Base-by-base conservation (phyloP, 2,329 filamentous ascomycete genomes). In the Trichoderma citrinoviride region DNA sequence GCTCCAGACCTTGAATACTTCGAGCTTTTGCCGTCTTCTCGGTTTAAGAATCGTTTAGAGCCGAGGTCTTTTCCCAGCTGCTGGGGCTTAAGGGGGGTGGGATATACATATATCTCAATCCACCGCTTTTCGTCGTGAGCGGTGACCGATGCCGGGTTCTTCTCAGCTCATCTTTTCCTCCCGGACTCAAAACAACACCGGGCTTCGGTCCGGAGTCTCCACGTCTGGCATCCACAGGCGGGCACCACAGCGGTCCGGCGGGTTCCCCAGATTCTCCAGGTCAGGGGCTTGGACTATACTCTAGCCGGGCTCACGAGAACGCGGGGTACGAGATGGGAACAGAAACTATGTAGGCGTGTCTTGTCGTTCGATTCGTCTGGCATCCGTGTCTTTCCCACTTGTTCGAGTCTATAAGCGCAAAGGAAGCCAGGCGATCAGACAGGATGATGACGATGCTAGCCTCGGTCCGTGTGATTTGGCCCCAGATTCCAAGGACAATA, bases 231-330 rank as follows among this genome's bases (percentile, higher is more conserved):
- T 53, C 49, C 60, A 41, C 40, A 41, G 15, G 33, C 19, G 25
- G 55, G n/a, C 40, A 41, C 60, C 60, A 41, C 27, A 53, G 47
- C 60, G 60, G 60, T 62, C 60, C 60, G 60, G 49, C n/a, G 46
- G 37, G 25, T 52, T 52, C 60, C 60, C 60, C 60, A 54, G 49
- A 62, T 62, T 62, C 40, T 29, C 14, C 60, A 37, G 50, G 21
- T 54, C 49, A 54, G 17, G 19, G 37, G 60, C 60, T 62, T 62
- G 53, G 14, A 14, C 33, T 37, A 37, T 37, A 37, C 33, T 37
- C 33, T 37, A 37, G 33, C n/a, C n/a, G n/a, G n/a, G 14, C 33
- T 37, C 12, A 14, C 33, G 60, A 25, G 46, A 17, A 46, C 49
- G 60, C 60, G 60, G 60, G 60, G 60, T 46, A 44, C 2, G 33